phyloP scores from a whole-genome alignment of 1,284 basidiomycete genomes.

The Pisolithus thermaeus region DNA sequence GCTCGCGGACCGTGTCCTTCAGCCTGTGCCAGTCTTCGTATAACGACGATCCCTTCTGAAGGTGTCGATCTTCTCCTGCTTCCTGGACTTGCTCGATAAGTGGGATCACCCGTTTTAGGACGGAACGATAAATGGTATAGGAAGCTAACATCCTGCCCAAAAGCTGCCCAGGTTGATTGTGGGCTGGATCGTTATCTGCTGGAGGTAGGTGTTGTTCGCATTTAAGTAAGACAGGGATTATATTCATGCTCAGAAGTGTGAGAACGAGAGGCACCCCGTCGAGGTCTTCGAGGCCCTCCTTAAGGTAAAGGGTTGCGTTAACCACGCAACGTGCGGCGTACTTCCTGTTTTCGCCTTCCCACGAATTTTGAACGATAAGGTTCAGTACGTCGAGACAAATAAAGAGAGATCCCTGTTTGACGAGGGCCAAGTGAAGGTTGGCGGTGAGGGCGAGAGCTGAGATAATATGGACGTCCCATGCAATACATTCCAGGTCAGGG shows the following conservation, averaged over 20 bases:
- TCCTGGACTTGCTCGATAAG: slow-evolving; percentile 9
- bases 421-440: slow-evolving; percentile 14
- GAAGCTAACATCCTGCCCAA: slow-evolving; percentile 16
- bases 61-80: slow-evolving; percentile 7
- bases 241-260: slow-evolving; percentile 19
- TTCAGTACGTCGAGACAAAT: slow-evolving; percentile 18
- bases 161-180: slow-evolving; percentile 7
- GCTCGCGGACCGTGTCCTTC: slow-evolving; percentile 14
- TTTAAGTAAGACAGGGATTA: slow-evolving; percentile 21
- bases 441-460: slow-evolving; percentile 17
- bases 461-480: slow-evolving; percentile 26
- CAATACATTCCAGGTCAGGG: slow-evolving; percentile 21
- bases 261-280: slow-evolving; percentile 22
- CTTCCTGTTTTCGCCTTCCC: slow-evolving; percentile 7
- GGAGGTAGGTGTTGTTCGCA: slow-evolving; percentile 18
- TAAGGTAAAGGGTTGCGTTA: slow-evolving; percentile 18
- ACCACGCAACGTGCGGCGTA: slow-evolving; percentile 20
- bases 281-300: slow-evolving; percentile 17
- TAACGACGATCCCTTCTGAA: slow-evolving; percentile 15
- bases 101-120: slow-evolving; percentile 11
- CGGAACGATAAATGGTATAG: slow-evolving; percentile 26
- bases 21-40: slow-evolving; percentile 19
- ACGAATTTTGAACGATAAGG: slow-evolving; percentile 10
- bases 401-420: slow-evolving; percentile 22
- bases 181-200: slow-evolving; percentile 10